Percentiles rank a stretch among this genome's conserved stretches.
Conservation (phyloP, 1,139 yeast species). For the Blastobotrys elegans region DNA sequence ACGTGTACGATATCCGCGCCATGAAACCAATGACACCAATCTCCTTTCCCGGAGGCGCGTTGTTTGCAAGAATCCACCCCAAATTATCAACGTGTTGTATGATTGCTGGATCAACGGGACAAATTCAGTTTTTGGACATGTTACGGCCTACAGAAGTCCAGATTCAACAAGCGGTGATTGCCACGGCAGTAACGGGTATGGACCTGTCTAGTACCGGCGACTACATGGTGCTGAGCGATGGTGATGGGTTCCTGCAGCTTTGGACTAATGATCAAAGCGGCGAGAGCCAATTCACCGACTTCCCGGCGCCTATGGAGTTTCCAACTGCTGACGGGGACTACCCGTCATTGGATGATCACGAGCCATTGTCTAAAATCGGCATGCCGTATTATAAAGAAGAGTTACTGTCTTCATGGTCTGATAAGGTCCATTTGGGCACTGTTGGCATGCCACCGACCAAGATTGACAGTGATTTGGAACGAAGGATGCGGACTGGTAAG, state of each 20-base stretch:
- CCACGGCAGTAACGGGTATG: slow-evolving; percentile 48
- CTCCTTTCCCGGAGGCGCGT: slow-evolving; percentile 87
- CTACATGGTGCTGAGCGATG: slow-evolving; percentile 64
- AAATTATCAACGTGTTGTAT: slow-evolving; percentile 74
- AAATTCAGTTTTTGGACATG: slow-evolving; percentile 78
- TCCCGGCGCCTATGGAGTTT: slow-evolving; percentile 48
- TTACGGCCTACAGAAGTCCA: slow-evolving; percentile 66
- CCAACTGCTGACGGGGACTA: slow-evolving; percentile 36
- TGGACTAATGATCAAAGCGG: slow-evolving; percentile 45
- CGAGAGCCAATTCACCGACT: slow-evolving; percentile 41
- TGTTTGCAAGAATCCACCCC: slow-evolving; percentile 80
- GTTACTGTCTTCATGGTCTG: slow-evolving; percentile 69
- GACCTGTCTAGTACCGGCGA: slow-evolving; percentile 81
- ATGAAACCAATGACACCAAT: slow-evolving; percentile 74
- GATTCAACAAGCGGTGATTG: slow-evolving; percentile 33
- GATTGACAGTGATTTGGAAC: slow-evolving; percentile 31
- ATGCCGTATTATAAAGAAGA: slow-evolving; percentile 82
- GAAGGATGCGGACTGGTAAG: slow-evolving; percentile 24
- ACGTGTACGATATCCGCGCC: slow-evolving; percentile 72
- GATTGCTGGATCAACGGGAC: slow-evolving; percentile 73
- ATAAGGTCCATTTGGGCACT: slow-evolving; percentile 25
- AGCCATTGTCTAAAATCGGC: slow-evolving; percentile 60
- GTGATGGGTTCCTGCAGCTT: slow-evolving; percentile 58
- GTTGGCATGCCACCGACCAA: slow-evolving; percentile 34
- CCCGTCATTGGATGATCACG: slow-evolving; percentile 37